Percentiles rank a stretch among this genome's conserved stretches.
Evolutionary conservation across 2,329 filamentous ascomycete genomes (phyloP).

Genomic region (Exophiala alcalophila): DNA sequence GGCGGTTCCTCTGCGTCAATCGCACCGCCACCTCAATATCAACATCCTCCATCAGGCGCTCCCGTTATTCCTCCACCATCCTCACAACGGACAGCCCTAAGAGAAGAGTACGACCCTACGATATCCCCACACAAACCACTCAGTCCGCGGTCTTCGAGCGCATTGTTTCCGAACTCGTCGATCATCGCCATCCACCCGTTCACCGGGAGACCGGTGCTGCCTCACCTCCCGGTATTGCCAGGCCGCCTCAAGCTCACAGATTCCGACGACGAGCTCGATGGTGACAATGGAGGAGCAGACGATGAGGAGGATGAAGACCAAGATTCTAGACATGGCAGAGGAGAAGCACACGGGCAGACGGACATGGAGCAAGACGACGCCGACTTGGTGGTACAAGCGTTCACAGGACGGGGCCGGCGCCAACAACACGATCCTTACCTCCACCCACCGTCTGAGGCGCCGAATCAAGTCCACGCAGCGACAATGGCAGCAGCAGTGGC

Average conservation of each 20-base stretch:
- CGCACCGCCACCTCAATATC: constrained; percentile 8
- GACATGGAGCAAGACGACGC: too few relatives aligned
- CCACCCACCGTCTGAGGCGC: constrained; percentile 5
- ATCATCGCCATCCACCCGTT: constrained; percentile 29
- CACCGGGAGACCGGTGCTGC: constrained; percentile 28
- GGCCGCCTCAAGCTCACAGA: constrained; percentile 38
- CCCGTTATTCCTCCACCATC: background rate
- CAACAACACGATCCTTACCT: constrained; percentile 10
- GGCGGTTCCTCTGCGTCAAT: constrained; percentile 3
- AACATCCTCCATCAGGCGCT: constrained; percentile 12
- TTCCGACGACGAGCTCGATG: constrained; percentile 38
- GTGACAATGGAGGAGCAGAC: constrained; percentile 45
- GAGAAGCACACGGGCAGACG: too few relatives aligned
- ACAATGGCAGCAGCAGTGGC: constrained; percentile 33
- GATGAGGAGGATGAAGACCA: constrained; percentile 10
- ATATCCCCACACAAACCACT: constrained; percentile 23
- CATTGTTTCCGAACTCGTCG: constrained; percentile 25
- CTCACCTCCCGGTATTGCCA: constrained; percentile 41
- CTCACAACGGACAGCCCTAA: constrained; percentile 5
- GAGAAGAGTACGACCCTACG: constrained; percentile 25
- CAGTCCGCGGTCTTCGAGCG: constrained; percentile 22
- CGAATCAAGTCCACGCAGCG: constrained; percentile 23
- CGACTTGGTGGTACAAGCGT: background rate
- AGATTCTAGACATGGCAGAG: too few relatives aligned
- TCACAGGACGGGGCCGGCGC: background rate